Evolutionary conservation across 2,329 filamentous ascomycete genomes (phyloP).

Genomic region (Colletotrichum limetticola): DNA sequence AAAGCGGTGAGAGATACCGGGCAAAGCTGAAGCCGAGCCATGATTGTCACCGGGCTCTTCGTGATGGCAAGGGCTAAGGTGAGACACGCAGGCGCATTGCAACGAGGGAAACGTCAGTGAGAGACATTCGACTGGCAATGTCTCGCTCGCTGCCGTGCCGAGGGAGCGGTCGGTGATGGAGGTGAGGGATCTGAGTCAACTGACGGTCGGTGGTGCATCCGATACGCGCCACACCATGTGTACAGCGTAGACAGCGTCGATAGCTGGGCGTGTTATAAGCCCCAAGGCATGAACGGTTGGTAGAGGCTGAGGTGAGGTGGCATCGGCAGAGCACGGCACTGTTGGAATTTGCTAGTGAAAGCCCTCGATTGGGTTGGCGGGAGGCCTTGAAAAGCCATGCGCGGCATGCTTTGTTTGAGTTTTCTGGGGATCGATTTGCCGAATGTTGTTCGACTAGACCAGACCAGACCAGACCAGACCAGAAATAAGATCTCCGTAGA

Average conservation of each 20-base stretch:
- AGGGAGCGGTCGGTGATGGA: conserved; percentile 16
- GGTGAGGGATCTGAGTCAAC: conserved; percentile 31
- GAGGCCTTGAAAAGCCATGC: conserved; percentile 7
- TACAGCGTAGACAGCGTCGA: not conserved
- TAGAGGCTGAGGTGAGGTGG: conserved; percentile 23
- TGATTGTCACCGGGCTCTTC: not conserved
- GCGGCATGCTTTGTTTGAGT: not conserved
- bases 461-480: no score
- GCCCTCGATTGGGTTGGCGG: conserved; percentile 3
- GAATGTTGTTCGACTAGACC: not conserved
- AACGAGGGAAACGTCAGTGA: conserved; percentile 6
- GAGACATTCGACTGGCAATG: conserved; percentile 20
- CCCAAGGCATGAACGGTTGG: conserved; percentile 18
- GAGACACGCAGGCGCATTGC: conserved; percentile 14
- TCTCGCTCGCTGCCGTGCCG: conserved; percentile 24
- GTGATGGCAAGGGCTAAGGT: not conserved
- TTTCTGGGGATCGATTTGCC: not conserved
- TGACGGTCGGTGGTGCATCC: conserved; percentile 22
- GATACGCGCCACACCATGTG: conserved; percentile 22
- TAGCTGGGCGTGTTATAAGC: conserved; percentile 3
- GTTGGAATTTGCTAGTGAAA: conserved; percentile 3
- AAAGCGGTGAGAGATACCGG: conserved; percentile 3
- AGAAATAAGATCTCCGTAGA: not conserved
- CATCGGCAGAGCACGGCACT: conserved; percentile 12
- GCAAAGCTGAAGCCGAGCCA: not conserved